Conservation (phyloP, 352 stramenopile species). For the Phytophthora capsici region DNA sequence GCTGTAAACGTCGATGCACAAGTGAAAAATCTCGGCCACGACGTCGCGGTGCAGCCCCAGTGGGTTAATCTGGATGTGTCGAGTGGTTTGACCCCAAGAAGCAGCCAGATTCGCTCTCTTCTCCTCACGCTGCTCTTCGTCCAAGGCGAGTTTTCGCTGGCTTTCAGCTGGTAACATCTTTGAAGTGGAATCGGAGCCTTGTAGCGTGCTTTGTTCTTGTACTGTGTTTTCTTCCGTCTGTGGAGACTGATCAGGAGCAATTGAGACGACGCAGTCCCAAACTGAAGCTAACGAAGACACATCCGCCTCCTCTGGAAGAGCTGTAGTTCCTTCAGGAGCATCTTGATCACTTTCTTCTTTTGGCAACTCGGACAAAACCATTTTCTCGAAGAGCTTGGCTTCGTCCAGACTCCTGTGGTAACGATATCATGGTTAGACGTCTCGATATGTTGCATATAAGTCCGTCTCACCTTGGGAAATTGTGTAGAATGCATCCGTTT, state of each 20-base stretch:
- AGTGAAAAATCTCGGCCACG: slow-evolving; percentile 43
- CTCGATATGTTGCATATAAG: too few relatives aligned
- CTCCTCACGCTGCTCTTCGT: slow-evolving; percentile 34
- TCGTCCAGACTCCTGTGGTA: slow-evolving; percentile 49
- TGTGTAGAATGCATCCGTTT: slow-evolving; percentile 55
- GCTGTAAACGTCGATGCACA: slow-evolving; percentile 42
- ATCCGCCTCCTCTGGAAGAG: slow-evolving; percentile 17
- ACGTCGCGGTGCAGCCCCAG: slow-evolving; percentile 43
- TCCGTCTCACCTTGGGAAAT: slow-evolving; percentile 56
- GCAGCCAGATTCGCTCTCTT: slow-evolving; percentile 19
- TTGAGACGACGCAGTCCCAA: slow-evolving; percentile 37
- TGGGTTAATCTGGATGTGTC: slow-evolving; percentile 38
- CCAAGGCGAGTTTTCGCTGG: slow-evolving; percentile 25
- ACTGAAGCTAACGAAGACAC: slow-evolving; percentile 17
- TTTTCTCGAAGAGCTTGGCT: slow-evolving; percentile 60
- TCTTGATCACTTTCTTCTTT: slow-evolving; percentile 5
- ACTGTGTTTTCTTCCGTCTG: slow-evolving; percentile 6
- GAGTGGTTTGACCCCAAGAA: slow-evolving; percentile 37
- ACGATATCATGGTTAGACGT: too few relatives aligned
- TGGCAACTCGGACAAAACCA: slow-evolving; percentile 20
- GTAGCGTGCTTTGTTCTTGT: slow-evolving; percentile 10
- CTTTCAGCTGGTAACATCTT: slow-evolving; percentile 18
- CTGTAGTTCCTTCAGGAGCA: slow-evolving; percentile 21
- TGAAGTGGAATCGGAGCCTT: slow-evolving; percentile 22
- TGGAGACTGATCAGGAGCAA: slow-evolving; percentile 15